A percentile compares a stretch with the other conserved stretches of the same genome.
These are phyloP conservation scores for Dionaea muscipula DNA, from an alignment of 179 eudicot genomes.

Conservation along the genomic window DNA sequence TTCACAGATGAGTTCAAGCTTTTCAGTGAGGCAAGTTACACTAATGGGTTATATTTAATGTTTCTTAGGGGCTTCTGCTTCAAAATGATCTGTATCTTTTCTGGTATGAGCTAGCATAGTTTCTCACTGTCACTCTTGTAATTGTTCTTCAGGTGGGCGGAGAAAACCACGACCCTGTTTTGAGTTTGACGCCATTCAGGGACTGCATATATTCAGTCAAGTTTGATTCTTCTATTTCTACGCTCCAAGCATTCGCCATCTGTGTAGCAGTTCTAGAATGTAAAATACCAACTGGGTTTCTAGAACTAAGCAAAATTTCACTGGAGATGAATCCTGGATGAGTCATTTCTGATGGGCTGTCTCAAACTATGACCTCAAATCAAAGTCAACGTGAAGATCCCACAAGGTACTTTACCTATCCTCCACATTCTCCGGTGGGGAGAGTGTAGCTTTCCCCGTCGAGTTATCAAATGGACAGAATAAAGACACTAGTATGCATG, in stretches of 20 bases:
- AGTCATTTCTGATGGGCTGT: conserved; percentile 10
- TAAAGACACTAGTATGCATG: not conserved
- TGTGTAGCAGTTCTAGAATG: conserved; percentile 46
- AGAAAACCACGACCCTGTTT: conserved; percentile 23
- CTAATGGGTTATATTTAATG: not conserved
- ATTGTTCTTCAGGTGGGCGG: conserved; percentile 39
- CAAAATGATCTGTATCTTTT: not conserved
- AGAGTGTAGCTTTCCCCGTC: conserved; percentile 29
- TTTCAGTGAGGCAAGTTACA: conserved; percentile 45
- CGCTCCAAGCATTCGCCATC: conserved; percentile 67
- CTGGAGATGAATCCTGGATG: conserved; percentile 20
- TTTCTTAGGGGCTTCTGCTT: not conserved
- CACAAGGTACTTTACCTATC: conserved; percentile 33
- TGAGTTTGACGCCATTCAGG: conserved; percentile 47
- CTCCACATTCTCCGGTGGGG: conserved; percentile 59
- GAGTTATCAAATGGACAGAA: not conserved
- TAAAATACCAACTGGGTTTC: conserved; percentile 31
- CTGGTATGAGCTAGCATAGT: not conserved
- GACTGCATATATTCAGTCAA: conserved; percentile 56
- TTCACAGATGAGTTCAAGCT: conserved; percentile 34
- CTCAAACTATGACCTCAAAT: conserved; percentile 18
- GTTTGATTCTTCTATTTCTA: conserved; percentile 45
- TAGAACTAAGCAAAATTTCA: conserved; percentile 16
- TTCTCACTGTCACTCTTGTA: not conserved
- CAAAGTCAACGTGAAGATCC: conserved; percentile 21